Base-by-base conservation (phyloP, 257 asterid species). In the Marsdenia floribunda region DNA sequence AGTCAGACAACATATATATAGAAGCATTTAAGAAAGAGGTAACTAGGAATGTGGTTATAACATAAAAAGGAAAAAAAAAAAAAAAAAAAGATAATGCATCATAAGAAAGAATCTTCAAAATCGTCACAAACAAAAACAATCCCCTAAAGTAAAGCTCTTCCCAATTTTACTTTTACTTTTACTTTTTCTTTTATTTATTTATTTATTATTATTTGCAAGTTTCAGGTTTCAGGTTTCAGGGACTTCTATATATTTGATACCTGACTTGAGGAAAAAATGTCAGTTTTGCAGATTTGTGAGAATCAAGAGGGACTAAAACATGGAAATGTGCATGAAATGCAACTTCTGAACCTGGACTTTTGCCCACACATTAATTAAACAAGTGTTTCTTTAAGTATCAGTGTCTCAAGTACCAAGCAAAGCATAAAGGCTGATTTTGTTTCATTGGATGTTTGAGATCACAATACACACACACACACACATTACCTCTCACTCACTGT, bases 391-490 rank as follows among this genome's bases (percentile, higher is more conserved):
- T 67, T 26, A 44, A 58, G 8, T 29, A 19, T 58, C 46, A 53
- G 50, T 54, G 68, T 40, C 74, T 76, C 59, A 14, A 76, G 52
- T 50, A 59, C 55, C 1, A 77, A 77, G 81, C 73, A 72, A 77
- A 77, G 81, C 73, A 77, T 72, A 71, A 77, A 77, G 81, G 58
- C 29, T 40, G 40, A 33, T 68, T 33, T 64, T 77, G 81, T 65
- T 52, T 71, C 42, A 46, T 3, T 12, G 68, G 63, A 37, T 26
- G 59, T 47, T 52, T 68, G 11, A 14, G 22, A 33, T 54, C 74
- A 33, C 5, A 47, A 57, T 33, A 19, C 58, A 77, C 72, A 24
- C 38, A 69, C 7, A 69, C 7, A 50, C 71, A 44, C 37, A 71
- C 53, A 40, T 19, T 10, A 44, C 49, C 10, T 44, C 49, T 13